A percentile compares a stretch with the other conserved stretches of the same genome.
These are phyloP conservation scores for Fusarium xylarioides DNA, from an alignment of 2,329 filamentous ascomycete genomes.

Conservation along the genomic window DNA sequence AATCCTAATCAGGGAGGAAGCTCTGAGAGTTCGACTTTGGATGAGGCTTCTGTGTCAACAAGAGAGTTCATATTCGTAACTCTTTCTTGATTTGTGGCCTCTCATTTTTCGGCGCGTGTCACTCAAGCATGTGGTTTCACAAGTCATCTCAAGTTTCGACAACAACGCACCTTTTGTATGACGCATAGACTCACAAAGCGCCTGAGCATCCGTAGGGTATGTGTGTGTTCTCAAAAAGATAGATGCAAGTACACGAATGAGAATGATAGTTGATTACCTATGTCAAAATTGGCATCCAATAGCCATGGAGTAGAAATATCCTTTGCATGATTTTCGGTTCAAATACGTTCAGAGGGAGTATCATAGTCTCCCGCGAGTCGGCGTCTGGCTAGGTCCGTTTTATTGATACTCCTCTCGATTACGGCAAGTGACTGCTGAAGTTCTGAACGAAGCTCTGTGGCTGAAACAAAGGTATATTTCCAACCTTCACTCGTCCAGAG, in stretches of 20 bases:
- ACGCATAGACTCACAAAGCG: background rate
- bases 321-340: background rate
- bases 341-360: background rate
- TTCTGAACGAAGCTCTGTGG: background rate
- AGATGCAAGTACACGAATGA: background rate
- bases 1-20: conserved; percentile 35
- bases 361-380: background rate
- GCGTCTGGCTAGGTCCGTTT: background rate
- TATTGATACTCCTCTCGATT: background rate
- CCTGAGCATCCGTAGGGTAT: background rate
- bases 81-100: background rate
- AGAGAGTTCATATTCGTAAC: background rate
- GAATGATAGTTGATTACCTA: background rate
- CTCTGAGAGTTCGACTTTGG: background rate
- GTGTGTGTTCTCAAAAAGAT: background rate
- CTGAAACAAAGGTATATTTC: background rate
- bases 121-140: background rate
- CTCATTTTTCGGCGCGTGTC: background rate
- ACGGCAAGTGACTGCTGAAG: too few species aligned
- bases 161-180: background rate
- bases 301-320: background rate
- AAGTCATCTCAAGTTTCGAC: background rate
- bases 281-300: background rate
- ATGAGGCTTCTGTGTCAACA: background rate
- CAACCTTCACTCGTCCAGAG: background rate